Percentiles rank a stretch among this genome's conserved stretches.
Evolutionary conservation across 148 eudicot species (phyloP).

Genomic region (Silene uniflora): DNA sequence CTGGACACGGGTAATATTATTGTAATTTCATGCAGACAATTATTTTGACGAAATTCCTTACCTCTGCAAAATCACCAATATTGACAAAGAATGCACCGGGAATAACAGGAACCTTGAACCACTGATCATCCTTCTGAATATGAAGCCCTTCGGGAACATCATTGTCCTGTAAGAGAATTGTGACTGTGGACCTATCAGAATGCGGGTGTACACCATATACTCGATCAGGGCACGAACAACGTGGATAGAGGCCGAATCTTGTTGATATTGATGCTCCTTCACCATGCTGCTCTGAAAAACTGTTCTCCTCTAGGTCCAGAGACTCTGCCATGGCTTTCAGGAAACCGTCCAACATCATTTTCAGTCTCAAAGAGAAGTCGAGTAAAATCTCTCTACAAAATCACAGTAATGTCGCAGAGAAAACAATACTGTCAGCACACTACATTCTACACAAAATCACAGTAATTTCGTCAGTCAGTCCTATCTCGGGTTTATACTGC

Average conservation of each 20-base stretch:
- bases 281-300: conserved; percentile 35
- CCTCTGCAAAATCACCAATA: conserved; percentile 56
- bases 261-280: conserved; percentile 18
- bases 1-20: too few relatives aligned
- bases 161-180: conserved; percentile 38
- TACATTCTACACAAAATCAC: too few relatives aligned
- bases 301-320: conserved; percentile 31
- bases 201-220: conserved; percentile 32
- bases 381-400: conserved; percentile 30
- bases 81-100: conserved; percentile 48
- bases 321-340: conserved; percentile 40
- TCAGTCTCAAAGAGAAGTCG: conserved; percentile 26
- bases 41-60: neutral
- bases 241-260: conserved; percentile 30
- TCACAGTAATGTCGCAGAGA: neutral
- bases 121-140: conserved; percentile 44
- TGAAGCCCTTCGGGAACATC: conserved; percentile 49
- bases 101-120: conserved; percentile 49
- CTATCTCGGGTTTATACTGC: neutral
- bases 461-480: too few relatives aligned
- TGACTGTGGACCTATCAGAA: conserved; percentile 29
- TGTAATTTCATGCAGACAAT: neutral
- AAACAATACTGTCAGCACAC: neutral
- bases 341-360: conserved; percentile 22
- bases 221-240: conserved; percentile 25